Evolutionary conservation across 805 yeast species (phyloP).

Genomic region (Tetrapisispora nanseiensis): DNA sequence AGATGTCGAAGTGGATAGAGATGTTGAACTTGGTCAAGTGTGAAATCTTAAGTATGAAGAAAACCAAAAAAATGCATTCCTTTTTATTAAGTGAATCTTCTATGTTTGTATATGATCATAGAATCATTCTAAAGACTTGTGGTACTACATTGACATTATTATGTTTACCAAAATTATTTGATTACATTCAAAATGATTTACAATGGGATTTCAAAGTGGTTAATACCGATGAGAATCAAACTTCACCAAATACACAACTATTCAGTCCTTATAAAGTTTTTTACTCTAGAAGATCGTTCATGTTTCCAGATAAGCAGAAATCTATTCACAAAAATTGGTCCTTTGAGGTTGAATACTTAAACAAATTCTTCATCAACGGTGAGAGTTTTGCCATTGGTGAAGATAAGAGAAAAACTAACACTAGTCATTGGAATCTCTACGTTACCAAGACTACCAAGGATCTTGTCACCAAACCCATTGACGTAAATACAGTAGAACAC

Average conservation of each 20-base stretch:
- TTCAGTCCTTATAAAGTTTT: slow-evolving; percentile 55
- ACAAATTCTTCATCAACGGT: slow-evolving; percentile 53
- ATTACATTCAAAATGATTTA: slow-evolving; percentile 35
- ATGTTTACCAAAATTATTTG: slow-evolving; percentile 59
- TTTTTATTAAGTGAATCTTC: slow-evolving; percentile 84
- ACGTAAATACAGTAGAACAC: slow-evolving; percentile 6
- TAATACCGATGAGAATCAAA: background rate
- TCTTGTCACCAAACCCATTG: slow-evolving; percentile 8
- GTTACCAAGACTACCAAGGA: slow-evolving; percentile 40
- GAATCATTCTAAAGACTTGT: slow-evolving; percentile 82
- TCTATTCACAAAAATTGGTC: slow-evolving; percentile 80
- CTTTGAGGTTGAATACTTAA: slow-evolving; percentile 62
- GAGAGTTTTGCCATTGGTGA: slow-evolving; percentile 72
- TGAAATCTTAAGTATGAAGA: slow-evolving; percentile 73
- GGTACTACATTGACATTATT: slow-evolving; percentile 89
- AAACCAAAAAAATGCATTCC: slow-evolving; percentile 61
- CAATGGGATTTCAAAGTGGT: slow-evolving; percentile 29
- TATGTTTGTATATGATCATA: slow-evolving; percentile 79
- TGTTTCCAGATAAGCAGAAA: slow-evolving; percentile 82
- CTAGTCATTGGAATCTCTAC: slow-evolving; percentile 85
- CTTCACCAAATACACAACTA: slow-evolving; percentile 10
- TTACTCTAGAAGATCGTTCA: slow-evolving; percentile 83
- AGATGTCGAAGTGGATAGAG: slow-evolving; percentile 56
- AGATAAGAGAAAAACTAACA: slow-evolving; percentile 38
- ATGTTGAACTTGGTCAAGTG: slow-evolving; percentile 78